phyloP scores from a whole-genome alignment of 2,329 filamentous ascomycete species.

The Pseudonectria foliicola region DNA sequence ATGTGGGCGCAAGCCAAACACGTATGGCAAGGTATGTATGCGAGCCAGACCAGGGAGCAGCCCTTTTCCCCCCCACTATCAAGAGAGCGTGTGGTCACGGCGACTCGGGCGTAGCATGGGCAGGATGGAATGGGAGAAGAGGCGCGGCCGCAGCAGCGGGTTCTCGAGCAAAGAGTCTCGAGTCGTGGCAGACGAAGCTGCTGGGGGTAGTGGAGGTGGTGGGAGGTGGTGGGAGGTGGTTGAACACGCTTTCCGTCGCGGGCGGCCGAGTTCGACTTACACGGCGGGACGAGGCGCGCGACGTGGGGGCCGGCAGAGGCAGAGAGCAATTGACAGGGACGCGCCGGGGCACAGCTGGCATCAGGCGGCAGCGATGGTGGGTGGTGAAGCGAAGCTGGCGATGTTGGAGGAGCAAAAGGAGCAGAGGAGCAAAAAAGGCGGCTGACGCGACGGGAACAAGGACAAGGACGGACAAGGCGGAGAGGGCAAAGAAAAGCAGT shows the following conservation, averaged over 20 bases:
- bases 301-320: slow-evolving; percentile 4
- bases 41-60: slow-evolving; percentile 17
- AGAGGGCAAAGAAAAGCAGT: slow-evolving; percentile 18
- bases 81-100: slow-evolving; percentile 12
- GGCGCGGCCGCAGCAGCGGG: too few relatives aligned
- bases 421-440: slow-evolving; percentile 15
- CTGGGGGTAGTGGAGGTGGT: slow-evolving; percentile 16
- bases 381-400: slow-evolving; percentile 9
- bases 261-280: slow-evolving; percentile 24
- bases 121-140: neutral
- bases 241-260: slow-evolving; percentile 8
- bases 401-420: slow-evolving; percentile 10
- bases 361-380: slow-evolving; percentile 7
- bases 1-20: slow-evolving; percentile 10
- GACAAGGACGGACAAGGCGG: slow-evolving; percentile 19
- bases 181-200: slow-evolving; percentile 13
- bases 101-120: slow-evolving; percentile 15
- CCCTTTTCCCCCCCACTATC: slow-evolving; percentile 21
- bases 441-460: slow-evolving; percentile 24
- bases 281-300: slow-evolving; percentile 17
- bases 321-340: slow-evolving; percentile 5
- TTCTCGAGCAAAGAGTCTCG: too few relatives aligned
- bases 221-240: slow-evolving; percentile 10
- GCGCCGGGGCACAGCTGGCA: slow-evolving; percentile 3
- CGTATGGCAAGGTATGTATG: too few relatives aligned